Conservation (phyloP, 768 basidiomycete species). For the Coprinopsis sp. region DNA sequence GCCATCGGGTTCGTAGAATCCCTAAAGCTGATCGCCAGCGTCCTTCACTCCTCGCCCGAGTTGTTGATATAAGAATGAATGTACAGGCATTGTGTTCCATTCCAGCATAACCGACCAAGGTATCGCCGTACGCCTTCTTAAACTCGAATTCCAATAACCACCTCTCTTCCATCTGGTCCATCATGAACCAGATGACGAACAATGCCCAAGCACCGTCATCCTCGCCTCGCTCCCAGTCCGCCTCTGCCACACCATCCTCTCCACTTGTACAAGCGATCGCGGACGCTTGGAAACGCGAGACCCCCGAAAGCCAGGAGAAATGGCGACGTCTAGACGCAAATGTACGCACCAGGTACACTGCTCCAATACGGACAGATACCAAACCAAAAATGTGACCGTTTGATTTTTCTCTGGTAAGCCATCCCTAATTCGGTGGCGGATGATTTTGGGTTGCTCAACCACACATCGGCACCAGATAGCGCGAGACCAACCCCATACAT, state of each 20-base stretch:
- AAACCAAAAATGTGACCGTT: conserved; percentile 50
- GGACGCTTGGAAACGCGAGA: conserved; percentile 62
- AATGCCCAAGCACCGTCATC: conserved; percentile 36
- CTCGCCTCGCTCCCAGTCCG: conserved; percentile 26
- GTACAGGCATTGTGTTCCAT: conserved; percentile 28
- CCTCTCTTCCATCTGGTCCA: conserved; percentile 29
- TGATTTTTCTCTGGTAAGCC: conserved; percentile 3
- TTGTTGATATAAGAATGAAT: conserved; percentile 46
- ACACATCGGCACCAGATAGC: no score
- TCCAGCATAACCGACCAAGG: conserved; percentile 30
- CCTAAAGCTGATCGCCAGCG: conserved; percentile 32
- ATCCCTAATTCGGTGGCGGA: not conserved
- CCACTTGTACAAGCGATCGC: conserved; percentile 63
- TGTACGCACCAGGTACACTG: conserved; percentile 45
- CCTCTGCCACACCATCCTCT: conserved; percentile 33
- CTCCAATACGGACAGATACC: conserved; percentile 32
- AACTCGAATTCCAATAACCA: conserved; percentile 21
- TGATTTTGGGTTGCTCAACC: no score
- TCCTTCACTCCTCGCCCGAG: conserved; percentile 33
- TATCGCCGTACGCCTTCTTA: conserved; percentile 31
- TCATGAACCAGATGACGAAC: conserved; percentile 38
- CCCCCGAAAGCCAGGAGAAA: conserved; percentile 50
- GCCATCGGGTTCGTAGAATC: conserved; percentile 34
- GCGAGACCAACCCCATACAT: no score
- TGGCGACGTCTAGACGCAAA: conserved; percentile 53